Evolutionary conservation across 75 land plant species (phyloP).

Genomic region (Cupressus sempervirens): DNA sequence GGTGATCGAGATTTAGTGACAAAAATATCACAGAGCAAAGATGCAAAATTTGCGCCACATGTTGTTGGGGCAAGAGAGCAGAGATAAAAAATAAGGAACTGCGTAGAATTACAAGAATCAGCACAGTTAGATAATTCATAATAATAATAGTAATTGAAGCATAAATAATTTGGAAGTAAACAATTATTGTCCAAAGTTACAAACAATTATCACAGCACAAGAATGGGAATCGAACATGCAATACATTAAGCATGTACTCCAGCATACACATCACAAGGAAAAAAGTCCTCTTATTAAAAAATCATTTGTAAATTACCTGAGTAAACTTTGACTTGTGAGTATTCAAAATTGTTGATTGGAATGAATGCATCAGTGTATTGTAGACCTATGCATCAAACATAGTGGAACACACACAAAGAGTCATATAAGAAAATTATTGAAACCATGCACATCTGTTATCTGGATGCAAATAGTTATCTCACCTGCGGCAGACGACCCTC

Average conservation of each 20-base stretch:
- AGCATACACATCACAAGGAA: not conserved
- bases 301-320: slow-evolving; percentile 42
- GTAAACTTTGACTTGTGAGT: slow-evolving; percentile 89
- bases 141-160: not conserved
- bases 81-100: slow-evolving; percentile 90
- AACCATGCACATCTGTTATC: not conserved
- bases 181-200: not conserved
- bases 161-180: not conserved
- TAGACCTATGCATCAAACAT: slow-evolving; percentile 43
- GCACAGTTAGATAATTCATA: not conserved
- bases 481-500: slow-evolving; percentile 57
- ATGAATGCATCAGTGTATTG: slow-evolving; percentile 63
- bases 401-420: not conserved
- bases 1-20: slow-evolving; percentile 20
- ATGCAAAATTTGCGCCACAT: slow-evolving; percentile 64
- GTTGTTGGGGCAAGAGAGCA: slow-evolving; percentile 79
- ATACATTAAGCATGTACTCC: not conserved
- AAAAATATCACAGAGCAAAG: slow-evolving; percentile 59
- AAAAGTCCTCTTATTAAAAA: not conserved
- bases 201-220: not conserved
- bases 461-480: not conserved
- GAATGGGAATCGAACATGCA: not conserved
- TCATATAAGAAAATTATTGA: not conserved
- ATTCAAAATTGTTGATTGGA: slow-evolving; percentile 58
- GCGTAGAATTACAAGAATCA: slow-evolving; percentile 21